A percentile compares a stretch with the other conserved stretches of the same genome.
Evolutionary conservation across 768 basidiomycete species (phyloP).

Genomic region (Boletus bicolor): DNA sequence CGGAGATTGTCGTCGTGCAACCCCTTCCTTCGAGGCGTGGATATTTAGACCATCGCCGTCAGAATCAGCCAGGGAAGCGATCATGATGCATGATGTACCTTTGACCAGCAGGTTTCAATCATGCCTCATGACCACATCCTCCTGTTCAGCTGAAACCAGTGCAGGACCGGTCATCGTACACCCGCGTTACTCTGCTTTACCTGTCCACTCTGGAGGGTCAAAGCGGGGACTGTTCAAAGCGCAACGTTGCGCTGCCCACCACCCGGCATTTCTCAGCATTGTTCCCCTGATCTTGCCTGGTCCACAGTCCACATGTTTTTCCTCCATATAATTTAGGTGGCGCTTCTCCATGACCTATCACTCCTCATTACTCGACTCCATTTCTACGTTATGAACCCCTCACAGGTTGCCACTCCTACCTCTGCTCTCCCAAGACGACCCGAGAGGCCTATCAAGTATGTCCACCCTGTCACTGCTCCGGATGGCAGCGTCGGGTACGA

Average conservation of each 20-base stretch:
- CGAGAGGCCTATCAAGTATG: slow-evolving; percentile 14
- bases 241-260: background rate
- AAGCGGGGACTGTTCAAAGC: slow-evolving; percentile 12
- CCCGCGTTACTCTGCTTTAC: background rate
- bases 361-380: slow-evolving; percentile 3
- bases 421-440: slow-evolving; percentile 14
- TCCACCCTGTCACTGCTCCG: background rate
- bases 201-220: slow-evolving; percentile 4
- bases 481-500: slow-evolving; percentile 24
- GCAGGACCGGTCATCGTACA: background rate
- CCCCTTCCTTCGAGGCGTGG: background rate
- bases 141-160: slow-evolving; percentile 13
- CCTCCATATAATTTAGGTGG: slow-evolving; percentile 15
- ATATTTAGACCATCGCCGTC: background rate
- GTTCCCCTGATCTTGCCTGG: slow-evolving; percentile 13
- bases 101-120: slow-evolving; percentile 1
- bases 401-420: slow-evolving; percentile 2
- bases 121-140: slow-evolving; percentile 15
- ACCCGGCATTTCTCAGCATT: slow-evolving; percentile 17
- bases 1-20: slow-evolving; percentile 22
- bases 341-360: background rate
- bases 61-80: background rate
- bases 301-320: slow-evolving; percentile 22
- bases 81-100: slow-evolving; percentile 1
- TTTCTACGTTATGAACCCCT: slow-evolving; percentile 10